Base-by-base conservation (phyloP, 306 rosid genomes). In the Psophocarpus tetragonolobus region DNA sequence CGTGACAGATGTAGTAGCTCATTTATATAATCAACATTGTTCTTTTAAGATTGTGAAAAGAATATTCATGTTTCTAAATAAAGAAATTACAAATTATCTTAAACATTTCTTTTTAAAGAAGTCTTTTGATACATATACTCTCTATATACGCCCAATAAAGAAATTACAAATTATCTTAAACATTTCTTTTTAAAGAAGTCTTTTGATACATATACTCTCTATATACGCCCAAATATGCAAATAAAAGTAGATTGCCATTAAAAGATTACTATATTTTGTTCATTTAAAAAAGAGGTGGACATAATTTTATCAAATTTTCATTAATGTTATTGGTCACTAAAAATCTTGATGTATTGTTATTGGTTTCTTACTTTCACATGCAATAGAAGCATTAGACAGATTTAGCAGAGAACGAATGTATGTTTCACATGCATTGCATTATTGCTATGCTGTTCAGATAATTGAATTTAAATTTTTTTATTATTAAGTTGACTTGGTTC, bases 361-460 rank as follows among this genome's bases (percentile, higher is more conserved):
- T 58, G 24, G 33, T 15, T 45, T 30, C 48, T n/a, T 3, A n/a
- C 6, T 18, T 15, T 33, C 54, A 56, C 73, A 61, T 80, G 79
- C 75, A 42, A 45, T 38, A 5, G 4, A 12, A 35, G 36, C 11
- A 33, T 64, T 39, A 35, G 56, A n/a, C 66, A 35, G 17, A 36
- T 35, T 65, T 17, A 38, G 26, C 53, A 56, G 57, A 36, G 80
- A 67, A 81, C 8, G 45, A 74, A 67, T 57, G 44, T 66, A 66
- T 54, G 80, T 67, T 81, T 32, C 66, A 74, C 72, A 68, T 74
- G 84, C 57, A 67, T 63, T 79, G 63, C 71, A 78, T 78, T 68
- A 78, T 56, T 68, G 60, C 32, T 29, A 29, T 57, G 27, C 33
- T 45, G 35, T 58, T 42, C 69, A 57, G 10, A 26, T 51, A 18